A percentile compares a stretch with the other conserved stretches of the same genome.
phyloP scores from a whole-genome alignment of 163 green algal genomes.

The Scenedesmus sp. region DNA sequence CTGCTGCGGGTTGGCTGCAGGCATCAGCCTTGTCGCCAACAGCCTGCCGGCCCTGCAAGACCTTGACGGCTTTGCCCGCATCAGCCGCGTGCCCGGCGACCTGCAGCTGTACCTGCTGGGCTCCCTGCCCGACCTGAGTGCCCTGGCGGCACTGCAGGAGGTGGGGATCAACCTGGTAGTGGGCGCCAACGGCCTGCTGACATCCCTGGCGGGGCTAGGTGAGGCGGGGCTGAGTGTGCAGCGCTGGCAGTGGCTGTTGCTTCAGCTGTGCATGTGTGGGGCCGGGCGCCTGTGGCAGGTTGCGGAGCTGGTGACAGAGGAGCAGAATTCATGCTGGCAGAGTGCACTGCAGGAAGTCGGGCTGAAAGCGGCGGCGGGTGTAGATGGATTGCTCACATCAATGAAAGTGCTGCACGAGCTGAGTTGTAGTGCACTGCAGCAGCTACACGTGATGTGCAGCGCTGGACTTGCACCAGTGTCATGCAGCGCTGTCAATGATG shows the following conservation, averaged over 20 bases:
- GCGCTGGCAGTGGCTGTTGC: no score
- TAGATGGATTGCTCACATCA: background rate
- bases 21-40: constrained; percentile 24
- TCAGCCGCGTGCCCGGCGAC: constrained; percentile 22
- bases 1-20: background rate
- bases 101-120: constrained; percentile 22
- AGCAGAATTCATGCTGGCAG: no score
- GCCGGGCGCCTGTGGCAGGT: background rate
- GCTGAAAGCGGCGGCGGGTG: constrained; percentile 11
- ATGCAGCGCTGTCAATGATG: no score
- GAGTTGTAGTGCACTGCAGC: background rate
- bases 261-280: no score
- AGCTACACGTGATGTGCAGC: no score
- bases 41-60: background rate
- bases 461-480: no score
- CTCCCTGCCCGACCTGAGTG: background rate
- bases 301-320: background rate
- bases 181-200: background rate
- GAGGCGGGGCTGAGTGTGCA: background rate
- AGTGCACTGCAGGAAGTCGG: constrained; percentile 26
- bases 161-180: constrained; percentile 45
- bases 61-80: constrained; percentile 5
- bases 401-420: constrained; percentile 41
- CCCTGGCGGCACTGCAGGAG: constrained; percentile 3
- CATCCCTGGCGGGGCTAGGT: background rate